Percentiles rank a stretch among this genome's conserved stretches.
Evolutionary conservation across 2,329 filamentous ascomycete species (phyloP).

Genomic region (Talaromyces sp.): DNA sequence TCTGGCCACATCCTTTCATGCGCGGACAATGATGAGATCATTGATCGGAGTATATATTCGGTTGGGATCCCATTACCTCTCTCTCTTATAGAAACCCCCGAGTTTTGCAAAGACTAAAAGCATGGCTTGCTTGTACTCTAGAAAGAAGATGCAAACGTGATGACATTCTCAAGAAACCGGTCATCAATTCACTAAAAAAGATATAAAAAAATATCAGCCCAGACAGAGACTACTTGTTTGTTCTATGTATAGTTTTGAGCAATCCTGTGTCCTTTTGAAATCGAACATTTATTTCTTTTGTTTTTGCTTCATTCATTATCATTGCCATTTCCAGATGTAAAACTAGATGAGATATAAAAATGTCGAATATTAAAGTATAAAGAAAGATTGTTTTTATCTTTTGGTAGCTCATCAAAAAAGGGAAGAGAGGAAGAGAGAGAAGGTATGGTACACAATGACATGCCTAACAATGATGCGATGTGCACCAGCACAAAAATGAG

Average conservation of each 20-base stretch:
- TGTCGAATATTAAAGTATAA: background rate
- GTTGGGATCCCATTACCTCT: background rate
- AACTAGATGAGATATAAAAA: background rate
- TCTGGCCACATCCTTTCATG: background rate
- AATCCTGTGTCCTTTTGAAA: conserved; percentile 9
- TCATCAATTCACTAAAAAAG: conserved; percentile 5
- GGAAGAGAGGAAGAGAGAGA: conserved; percentile 1
- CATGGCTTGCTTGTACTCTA: conserved; percentile 15
- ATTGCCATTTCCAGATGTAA: background rate
- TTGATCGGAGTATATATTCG: background rate
- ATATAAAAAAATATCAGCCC: background rate
- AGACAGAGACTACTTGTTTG: conserved; percentile 11
- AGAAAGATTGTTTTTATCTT: background rate
- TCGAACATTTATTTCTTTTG: conserved; percentile 8
- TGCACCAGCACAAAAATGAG: background rate
- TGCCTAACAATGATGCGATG: background rate
- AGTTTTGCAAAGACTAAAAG: background rate
- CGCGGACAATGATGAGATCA: background rate
- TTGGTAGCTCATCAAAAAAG: background rate
- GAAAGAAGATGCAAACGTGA: background rate
- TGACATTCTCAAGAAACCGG: background rate
- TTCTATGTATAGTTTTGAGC: conserved; percentile 17
- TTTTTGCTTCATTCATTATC: conserved; percentile 3
- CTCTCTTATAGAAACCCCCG: background rate
- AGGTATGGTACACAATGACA: conserved; percentile 3